phyloP scores from a whole-genome alignment of 2,329 filamentous ascomycete genomes.

The Diaporthe australafricana region DNA sequence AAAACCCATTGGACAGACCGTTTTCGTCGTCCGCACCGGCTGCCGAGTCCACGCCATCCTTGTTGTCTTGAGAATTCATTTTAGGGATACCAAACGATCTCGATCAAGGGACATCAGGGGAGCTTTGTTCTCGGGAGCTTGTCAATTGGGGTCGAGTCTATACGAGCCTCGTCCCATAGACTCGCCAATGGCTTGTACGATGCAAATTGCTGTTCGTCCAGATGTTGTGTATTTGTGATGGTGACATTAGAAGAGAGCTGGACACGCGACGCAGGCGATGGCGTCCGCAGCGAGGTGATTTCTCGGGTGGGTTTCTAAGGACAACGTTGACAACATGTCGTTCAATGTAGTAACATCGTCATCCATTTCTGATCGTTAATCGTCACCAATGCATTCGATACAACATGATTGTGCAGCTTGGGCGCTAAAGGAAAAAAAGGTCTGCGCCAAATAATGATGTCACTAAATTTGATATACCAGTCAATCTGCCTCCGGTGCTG shows the following conservation, averaged over 20 bases:
- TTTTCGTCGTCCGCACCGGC: not conserved
- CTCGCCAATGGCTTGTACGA: not conserved
- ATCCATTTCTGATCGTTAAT: not conserved
- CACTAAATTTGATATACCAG: not conserved
- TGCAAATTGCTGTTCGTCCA: too few species aligned
- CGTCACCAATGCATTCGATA: not conserved
- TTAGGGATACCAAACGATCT: not conserved
- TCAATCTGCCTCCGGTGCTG: not conserved
- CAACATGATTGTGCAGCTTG: not conserved
- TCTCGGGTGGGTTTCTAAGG: too few species aligned
- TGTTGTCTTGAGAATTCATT: not conserved
- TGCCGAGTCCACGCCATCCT: not conserved
- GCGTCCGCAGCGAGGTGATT: too few species aligned
- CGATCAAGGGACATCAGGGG: not conserved
- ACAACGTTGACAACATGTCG: not conserved
- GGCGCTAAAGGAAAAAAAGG: not conserved
- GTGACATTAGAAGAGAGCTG: too few species aligned
- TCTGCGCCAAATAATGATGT: slow-evolving; percentile 3
- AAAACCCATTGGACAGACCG: not conserved
- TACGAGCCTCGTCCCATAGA: not conserved
- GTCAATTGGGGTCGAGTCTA: not conserved
- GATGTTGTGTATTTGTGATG: too few species aligned
- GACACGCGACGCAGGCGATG: too few species aligned
- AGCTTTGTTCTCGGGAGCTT: not conserved
- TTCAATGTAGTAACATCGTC: not conserved